These are phyloP conservation scores for Butyriboletus pseudospeciosus DNA, from an alignment of 1,284 basidiomycete species.

Conservation along the genomic window DNA sequence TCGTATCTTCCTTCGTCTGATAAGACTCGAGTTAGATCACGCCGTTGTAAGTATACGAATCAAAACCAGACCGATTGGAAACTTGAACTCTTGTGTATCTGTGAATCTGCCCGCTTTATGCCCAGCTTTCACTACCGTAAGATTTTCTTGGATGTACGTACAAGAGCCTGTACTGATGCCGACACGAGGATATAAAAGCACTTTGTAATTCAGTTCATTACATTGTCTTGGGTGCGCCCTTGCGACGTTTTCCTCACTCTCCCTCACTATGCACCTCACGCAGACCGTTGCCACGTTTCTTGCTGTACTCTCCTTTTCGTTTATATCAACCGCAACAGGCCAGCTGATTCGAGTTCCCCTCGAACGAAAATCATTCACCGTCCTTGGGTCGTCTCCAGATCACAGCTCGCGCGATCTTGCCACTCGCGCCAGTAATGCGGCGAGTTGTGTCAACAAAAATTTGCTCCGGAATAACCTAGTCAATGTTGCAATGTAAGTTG, in stretches of 20 bases:
- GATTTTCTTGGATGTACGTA: slow-evolving; percentile 11
- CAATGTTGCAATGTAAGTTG: slow-evolving; percentile 17
- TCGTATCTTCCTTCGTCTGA: slow-evolving; percentile 6
- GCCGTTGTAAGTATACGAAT: not conserved
- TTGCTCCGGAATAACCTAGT: slow-evolving; percentile 17
- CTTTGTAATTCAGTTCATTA: no score
- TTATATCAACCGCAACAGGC: not conserved
- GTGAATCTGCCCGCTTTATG: no score
- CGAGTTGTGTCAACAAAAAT: slow-evolving; percentile 1
- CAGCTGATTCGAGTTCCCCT: slow-evolving; percentile 21
- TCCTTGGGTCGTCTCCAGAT: not conserved
- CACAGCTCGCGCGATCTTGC: not conserved
- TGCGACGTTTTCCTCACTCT: not conserved
- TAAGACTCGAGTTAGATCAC: not conserved
- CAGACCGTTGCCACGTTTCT: slow-evolving; percentile 9
- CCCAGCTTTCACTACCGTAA: not conserved
- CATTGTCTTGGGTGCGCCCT: not conserved
- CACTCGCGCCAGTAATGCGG: not conserved
- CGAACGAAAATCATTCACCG: slow-evolving; percentile 19
- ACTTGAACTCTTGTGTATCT: not conserved
- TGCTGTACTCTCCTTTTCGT: slow-evolving; percentile 16
- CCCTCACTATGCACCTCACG: slow-evolving; percentile 15
- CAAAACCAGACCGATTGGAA: not conserved
- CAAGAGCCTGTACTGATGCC: not conserved
- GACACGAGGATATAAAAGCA: not conserved